phyloP scores from a whole-genome alignment of 1,284 basidiomycete genomes.

The Cutaneotrichosporon sp. region DNA sequence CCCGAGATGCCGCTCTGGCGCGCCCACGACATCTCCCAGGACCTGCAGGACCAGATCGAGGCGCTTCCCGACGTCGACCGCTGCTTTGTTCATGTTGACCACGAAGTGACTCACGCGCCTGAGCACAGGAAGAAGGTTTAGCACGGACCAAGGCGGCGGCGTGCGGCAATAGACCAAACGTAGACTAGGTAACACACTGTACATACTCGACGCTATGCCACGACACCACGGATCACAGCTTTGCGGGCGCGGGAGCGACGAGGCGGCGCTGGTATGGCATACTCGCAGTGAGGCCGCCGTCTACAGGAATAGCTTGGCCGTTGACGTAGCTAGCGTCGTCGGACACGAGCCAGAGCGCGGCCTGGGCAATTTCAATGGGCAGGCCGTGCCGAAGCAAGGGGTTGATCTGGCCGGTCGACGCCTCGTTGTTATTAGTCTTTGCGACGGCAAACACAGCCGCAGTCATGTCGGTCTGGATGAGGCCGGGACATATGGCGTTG shows the following conservation, averaged over 20 bases:
- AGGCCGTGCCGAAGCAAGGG: constrained; percentile 74
- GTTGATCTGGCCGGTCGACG: constrained; percentile 79
- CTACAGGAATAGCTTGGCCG: constrained; percentile 78
- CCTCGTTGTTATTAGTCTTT: constrained; percentile 53
- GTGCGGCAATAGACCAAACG: not conserved
- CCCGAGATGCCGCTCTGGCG: constrained; percentile 82
- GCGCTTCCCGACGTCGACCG: constrained; percentile 83
- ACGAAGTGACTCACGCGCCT: constrained; percentile 71
- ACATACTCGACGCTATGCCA: not conserved
- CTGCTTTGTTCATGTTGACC: constrained; percentile 89
- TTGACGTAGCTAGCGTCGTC: constrained; percentile 91
- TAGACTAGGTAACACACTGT: not conserved
- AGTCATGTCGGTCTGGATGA: constrained; percentile 83
- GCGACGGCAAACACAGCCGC: constrained; percentile 67
- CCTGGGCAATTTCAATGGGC: constrained; percentile 63
- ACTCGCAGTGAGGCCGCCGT: constrained; percentile 73
- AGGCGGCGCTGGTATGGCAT: constrained; percentile 54
- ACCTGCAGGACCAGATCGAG: constrained; percentile 90
- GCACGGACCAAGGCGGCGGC: not conserved
- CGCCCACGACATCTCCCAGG: constrained; percentile 87
- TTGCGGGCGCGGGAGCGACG: constrained; percentile 49
- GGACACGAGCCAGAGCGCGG: constrained; percentile 78
- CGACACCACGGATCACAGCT: constrained; percentile 27
- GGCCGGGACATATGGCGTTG: constrained; percentile 85
- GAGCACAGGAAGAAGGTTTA: constrained; percentile 27